Percentiles rank a stretch among this genome's conserved stretches.
Evolutionary conservation across 2,329 filamentous ascomycete species (phyloP).

Genomic region (Hymenoscyphus scutula): DNA sequence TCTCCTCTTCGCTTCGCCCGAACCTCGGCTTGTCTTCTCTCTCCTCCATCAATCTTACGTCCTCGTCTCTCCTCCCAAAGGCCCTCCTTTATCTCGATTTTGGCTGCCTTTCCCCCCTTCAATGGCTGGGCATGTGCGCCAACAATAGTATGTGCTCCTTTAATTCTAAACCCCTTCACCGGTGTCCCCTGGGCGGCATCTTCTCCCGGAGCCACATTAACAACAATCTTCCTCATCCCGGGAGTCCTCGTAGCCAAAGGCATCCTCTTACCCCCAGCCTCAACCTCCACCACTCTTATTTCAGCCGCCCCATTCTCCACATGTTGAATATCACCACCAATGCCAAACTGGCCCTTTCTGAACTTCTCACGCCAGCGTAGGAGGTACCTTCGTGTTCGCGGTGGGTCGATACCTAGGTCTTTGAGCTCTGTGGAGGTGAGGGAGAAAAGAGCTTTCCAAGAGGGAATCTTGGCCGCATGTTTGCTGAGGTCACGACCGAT

Average conservation of each 20-base stretch:
- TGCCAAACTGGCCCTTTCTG: slow-evolving; percentile 70
- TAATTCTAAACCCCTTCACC: slow-evolving; percentile 65
- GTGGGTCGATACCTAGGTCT: slow-evolving; percentile 81
- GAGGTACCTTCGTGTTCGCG: slow-evolving; percentile 78
- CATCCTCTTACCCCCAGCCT: slow-evolving; percentile 28
- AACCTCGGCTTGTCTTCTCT: slow-evolving; percentile 82
- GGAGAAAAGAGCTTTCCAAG: slow-evolving; percentile 88
- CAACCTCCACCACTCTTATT: slow-evolving; percentile 47
- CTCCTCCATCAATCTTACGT: slow-evolving; percentile 93
- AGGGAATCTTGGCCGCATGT: slow-evolving; percentile 81
- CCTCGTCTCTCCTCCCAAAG: slow-evolving; percentile 90
- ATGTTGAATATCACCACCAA: slow-evolving; percentile 76
- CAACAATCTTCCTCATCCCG: slow-evolving; percentile 52
- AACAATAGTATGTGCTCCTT: slow-evolving; percentile 65
- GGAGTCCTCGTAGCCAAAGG: slow-evolving; percentile 53
- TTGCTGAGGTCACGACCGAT: slow-evolving; percentile 85
- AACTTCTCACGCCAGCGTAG: slow-evolving; percentile 87
- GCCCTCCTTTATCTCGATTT: slow-evolving; percentile 73
- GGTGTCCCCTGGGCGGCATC: slow-evolving; percentile 47
- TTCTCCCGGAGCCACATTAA: slow-evolving; percentile 53
- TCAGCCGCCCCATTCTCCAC: slow-evolving; percentile 58
- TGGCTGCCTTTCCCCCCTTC: slow-evolving; percentile 62
- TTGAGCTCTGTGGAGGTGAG: slow-evolving; percentile 74
- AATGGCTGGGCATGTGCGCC: slow-evolving; percentile 73
- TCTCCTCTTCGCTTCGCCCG: slow-evolving; percentile 83